A percentile compares a stretch with the other conserved stretches of the same genome.
phyloP scores from a whole-genome alignment of 2,329 filamentous ascomycete genomes.

The Penicillium olsonii region DNA sequence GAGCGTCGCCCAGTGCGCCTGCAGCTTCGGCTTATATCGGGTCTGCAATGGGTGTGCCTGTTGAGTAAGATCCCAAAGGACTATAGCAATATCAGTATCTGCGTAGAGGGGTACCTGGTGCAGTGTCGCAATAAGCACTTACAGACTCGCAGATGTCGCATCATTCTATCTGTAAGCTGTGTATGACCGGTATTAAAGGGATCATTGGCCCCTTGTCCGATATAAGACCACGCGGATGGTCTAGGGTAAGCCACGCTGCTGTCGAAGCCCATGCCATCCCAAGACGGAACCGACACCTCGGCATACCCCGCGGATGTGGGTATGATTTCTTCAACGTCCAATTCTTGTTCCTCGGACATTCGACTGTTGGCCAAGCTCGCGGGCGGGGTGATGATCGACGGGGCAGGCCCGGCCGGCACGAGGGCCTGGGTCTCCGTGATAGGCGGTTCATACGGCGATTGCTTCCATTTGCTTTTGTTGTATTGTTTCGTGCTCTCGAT shows the following conservation, averaged over 20 bases:
- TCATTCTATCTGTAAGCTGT: constrained; percentile 39
- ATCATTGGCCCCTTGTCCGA: constrained; percentile 37
- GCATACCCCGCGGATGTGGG: constrained; percentile 10
- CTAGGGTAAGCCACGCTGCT: constrained; percentile 12
- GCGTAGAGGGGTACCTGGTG: neutral
- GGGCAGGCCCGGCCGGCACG: constrained; percentile 8
- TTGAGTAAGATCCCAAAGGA: constrained; percentile 39
- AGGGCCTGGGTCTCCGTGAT: constrained; percentile 22
- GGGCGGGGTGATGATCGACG: constrained; percentile 4
- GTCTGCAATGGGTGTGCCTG: constrained; percentile 38
- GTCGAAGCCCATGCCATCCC: constrained; percentile 18
- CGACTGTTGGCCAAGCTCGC: constrained; percentile 11
- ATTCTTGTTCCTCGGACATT: constrained; percentile 5
- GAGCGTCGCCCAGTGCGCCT: constrained; percentile 38
- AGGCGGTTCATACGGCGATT: constrained; percentile 36
- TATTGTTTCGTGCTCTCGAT: constrained; percentile 42
- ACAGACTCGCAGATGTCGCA: constrained; percentile 41
- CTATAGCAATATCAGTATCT: constrained; percentile 21
- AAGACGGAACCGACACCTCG: constrained; percentile 6
- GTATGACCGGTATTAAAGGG: constrained; percentile 40
- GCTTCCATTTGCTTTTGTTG: constrained; percentile 41
- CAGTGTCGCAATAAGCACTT: constrained; percentile 11
- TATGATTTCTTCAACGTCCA: constrained; percentile 15
- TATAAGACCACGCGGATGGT: constrained; percentile 26
- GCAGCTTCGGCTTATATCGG: constrained; percentile 35